Conservation (phyloP, 2,329 filamentous ascomycete genomes). For the Samsoniella hepiali region DNA sequence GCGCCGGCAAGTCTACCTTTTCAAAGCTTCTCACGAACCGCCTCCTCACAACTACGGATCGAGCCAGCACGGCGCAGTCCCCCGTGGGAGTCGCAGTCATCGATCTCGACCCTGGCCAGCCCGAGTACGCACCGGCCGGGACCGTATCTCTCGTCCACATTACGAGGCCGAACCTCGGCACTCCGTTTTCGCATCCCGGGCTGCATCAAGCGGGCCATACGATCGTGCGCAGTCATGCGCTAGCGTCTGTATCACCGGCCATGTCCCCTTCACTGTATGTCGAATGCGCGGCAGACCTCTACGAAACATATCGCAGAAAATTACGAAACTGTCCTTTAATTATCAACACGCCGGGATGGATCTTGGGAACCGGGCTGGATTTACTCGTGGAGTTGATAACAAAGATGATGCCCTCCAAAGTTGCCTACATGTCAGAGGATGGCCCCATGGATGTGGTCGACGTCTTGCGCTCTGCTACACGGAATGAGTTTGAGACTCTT, state of each 20-base stretch:
- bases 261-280: slow-evolving; percentile 66
- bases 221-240: slow-evolving; percentile 60
- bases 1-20: slow-evolving; percentile 74
- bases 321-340: slow-evolving; percentile 54
- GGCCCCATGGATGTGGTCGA: slow-evolving; percentile 58
- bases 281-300: slow-evolving; percentile 61
- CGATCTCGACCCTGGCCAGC: slow-evolving; percentile 74
- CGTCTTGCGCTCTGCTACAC: slow-evolving; percentile 45
- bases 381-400: slow-evolving; percentile 57
- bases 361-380: slow-evolving; percentile 66
- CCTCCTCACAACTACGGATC: slow-evolving; percentile 50
- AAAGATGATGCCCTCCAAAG: slow-evolving; percentile 53
- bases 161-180: slow-evolving; percentile 58
- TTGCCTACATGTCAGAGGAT: slow-evolving; percentile 67
- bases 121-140: slow-evolving; percentile 69
- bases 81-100: slow-evolving; percentile 51
- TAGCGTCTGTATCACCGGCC: slow-evolving; percentile 63
- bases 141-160: slow-evolving; percentile 66
- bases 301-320: slow-evolving; percentile 51
- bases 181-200: slow-evolving; percentile 62
- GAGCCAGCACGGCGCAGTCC: slow-evolving; percentile 23
- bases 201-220: slow-evolving; percentile 31
- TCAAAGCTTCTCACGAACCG: slow-evolving; percentile 64
- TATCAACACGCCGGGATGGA: slow-evolving; percentile 73
- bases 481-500: slow-evolving; percentile 46